phyloP scores from a whole-genome alignment of 768 basidiomycete genomes.

The Rhizopogon salebrosus region DNA sequence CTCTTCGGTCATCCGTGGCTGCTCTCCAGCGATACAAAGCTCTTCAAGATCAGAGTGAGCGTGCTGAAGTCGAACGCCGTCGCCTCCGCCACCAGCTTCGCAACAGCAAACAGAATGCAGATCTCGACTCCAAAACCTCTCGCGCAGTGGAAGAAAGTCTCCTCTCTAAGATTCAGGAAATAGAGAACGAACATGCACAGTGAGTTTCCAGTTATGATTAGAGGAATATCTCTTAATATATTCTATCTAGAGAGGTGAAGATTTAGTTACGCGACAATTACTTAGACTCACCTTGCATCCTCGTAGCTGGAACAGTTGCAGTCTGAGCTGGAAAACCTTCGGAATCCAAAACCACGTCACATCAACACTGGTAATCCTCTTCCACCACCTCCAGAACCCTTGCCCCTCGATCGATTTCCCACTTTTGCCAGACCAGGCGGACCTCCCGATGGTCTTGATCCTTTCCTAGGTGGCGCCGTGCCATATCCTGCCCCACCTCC shows the following conservation, averaged over 20 bases:
- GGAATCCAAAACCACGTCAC: constrained; percentile 23
- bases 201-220: constrained; percentile 10
- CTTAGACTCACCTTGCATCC: constrained; percentile 13
- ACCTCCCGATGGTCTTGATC: constrained; percentile 14
- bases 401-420: constrained; percentile 41
- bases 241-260: constrained; percentile 3
- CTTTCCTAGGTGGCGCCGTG: constrained; percentile 12
- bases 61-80: constrained; percentile 27
- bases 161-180: constrained; percentile 25
- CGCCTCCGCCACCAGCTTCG: constrained; percentile 27
- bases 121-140: constrained; percentile 30
- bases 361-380: constrained; percentile 43
- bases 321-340: constrained; percentile 32
- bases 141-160: constrained; percentile 33
- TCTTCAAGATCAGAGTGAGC: constrained; percentile 29
- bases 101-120: constrained; percentile 21
- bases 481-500: constrained; percentile 26
- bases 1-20: constrained; percentile 26
- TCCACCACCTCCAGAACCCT: constrained; percentile 50
- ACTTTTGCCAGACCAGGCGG: constrained; percentile 32
- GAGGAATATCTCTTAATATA: background rate
- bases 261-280: background rate
- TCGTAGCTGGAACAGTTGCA: constrained; percentile 29
- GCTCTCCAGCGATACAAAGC: constrained; percentile 35
- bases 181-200: constrained; percentile 25